Evolutionary conservation across 148 eudicot species (phyloP).

Genomic region (Rhododendron molle): DNA sequence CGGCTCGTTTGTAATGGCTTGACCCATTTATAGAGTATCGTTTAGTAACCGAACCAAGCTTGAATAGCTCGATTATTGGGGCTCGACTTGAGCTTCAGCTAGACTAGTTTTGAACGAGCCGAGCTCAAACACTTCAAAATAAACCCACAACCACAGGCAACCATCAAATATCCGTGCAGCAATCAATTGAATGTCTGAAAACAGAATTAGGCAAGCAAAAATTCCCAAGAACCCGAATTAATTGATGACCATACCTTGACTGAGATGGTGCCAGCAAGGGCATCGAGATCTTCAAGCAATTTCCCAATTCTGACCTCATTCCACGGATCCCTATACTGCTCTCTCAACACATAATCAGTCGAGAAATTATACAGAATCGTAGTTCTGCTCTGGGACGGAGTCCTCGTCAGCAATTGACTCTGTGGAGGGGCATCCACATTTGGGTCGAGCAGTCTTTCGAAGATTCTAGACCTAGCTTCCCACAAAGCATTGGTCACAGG

Average conservation of each 20-base stretch:
- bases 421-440: constrained; percentile 76
- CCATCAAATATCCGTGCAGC: neutral
- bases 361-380: constrained; percentile 73
- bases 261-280: constrained; percentile 96
- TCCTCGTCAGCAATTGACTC: constrained; percentile 51
- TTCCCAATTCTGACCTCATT: constrained; percentile 90
- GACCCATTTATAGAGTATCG: neutral
- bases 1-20: too few relatives aligned
- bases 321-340: constrained; percentile 96
- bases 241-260: constrained; percentile 52
- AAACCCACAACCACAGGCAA: neutral
- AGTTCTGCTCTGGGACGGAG: constrained; percentile 66
- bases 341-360: constrained; percentile 70
- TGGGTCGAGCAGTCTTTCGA: constrained; percentile 68
- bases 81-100: neutral
- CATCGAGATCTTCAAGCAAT: constrained; percentile 97
- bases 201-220: neutral
- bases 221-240: neutral
- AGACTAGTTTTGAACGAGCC: neutral
- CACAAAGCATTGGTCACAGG: constrained; percentile 94
- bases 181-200: neutral
- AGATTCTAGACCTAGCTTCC: constrained; percentile 76
- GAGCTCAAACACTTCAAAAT: neutral
- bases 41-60: neutral
- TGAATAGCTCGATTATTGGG: neutral